A percentile compares a stretch with the other conserved stretches of the same genome.
Conservation (phyloP, 2,329 filamentous ascomycete species). For the Dactylellina haptotyla region DNA sequence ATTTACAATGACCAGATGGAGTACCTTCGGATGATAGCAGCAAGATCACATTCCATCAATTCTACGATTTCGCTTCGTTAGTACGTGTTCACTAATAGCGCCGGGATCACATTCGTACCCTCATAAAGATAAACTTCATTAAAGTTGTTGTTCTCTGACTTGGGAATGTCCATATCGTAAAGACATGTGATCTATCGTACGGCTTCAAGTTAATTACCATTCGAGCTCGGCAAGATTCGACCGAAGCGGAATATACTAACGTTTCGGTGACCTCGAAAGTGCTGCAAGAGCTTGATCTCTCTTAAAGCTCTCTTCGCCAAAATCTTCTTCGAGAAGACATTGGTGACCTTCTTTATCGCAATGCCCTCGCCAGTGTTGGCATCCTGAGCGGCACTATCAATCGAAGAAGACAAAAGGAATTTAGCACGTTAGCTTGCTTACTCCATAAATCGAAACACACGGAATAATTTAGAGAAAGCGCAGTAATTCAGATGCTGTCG, state of each 20-base stretch:
- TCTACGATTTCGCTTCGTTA: constrained; percentile 68
- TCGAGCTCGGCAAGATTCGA: background rate
- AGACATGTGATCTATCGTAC: constrained; percentile 88
- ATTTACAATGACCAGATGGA: background rate
- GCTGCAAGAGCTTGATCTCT: constrained; percentile 98
- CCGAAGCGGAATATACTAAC: constrained; percentile 65
- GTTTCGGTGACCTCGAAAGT: constrained; percentile 91
- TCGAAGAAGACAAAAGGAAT: constrained; percentile 44
- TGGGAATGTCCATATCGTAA: constrained; percentile 99
- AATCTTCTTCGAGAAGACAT: constrained; percentile 99
- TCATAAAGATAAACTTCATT: constrained; percentile 99
- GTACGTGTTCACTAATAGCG: background rate
- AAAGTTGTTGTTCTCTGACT: constrained; percentile 96
- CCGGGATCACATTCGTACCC: constrained; percentile 72
- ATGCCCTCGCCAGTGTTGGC: constrained; percentile 90
- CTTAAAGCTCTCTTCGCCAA: constrained; percentile 95
- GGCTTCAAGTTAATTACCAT: no score
- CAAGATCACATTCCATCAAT: constrained; percentile 98
- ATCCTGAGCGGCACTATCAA: constrained; percentile 91
- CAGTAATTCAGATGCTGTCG: background rate
- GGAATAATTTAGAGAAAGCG: background rate
- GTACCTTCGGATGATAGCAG: constrained; percentile 85
- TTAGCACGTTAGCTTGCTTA: constrained; percentile 7
- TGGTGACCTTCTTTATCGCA: constrained; percentile 99
- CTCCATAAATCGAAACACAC: background rate